Base-by-base conservation (phyloP, 208 protist genomes). In the Wallacemonas sp. region DNA sequence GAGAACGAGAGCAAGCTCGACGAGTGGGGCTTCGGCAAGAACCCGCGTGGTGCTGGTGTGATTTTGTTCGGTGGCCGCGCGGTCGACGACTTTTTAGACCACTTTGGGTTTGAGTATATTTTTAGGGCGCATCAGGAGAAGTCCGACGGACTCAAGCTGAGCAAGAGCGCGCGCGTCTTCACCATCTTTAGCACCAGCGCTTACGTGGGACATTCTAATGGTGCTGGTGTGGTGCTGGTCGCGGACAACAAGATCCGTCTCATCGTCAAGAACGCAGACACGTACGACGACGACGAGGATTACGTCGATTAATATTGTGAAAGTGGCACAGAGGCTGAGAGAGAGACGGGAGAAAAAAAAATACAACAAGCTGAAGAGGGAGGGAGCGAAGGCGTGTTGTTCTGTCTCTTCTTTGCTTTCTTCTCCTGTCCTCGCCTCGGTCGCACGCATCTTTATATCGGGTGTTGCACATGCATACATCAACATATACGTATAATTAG, bases 151-250 rank as follows among this genome's bases (percentile, higher is more conserved):
- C 73, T 97, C 59, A 94, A 96, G 79, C 77, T 97, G 29, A 96
- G 87, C 68, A 94, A 96, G 66, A 95, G 71, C 65, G 84, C 87
- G 3, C 84, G 92, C 1, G 90, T 97, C 8, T 91, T 98, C 64
- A 97, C 95, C 18, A 96, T 98, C 59, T 98, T 98, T 42, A 97
- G 93, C 73, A 96, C 93, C 7, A 93, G 89, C 52, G 86, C 95
- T 42, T 98, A 98, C 64, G 86, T 94, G 5, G 95, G 95, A 3
- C 89, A 97, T 63, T 77, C 91, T 39, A 97, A 98, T 70, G 89
- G 91, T 20, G 94, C 91, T 3, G 94, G 92, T 29, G 89, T 96
- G 31, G 90, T 97, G 57, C 74, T 96, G 16, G 92, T 97, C 14
- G 86, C 86, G 16, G 88, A 96, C 54, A 81, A 82, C 5, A 95